These are phyloP conservation scores for Carex myosuroides DNA, from an alignment of 176 grass and related monocot species.

Conservation along the genomic window DNA sequence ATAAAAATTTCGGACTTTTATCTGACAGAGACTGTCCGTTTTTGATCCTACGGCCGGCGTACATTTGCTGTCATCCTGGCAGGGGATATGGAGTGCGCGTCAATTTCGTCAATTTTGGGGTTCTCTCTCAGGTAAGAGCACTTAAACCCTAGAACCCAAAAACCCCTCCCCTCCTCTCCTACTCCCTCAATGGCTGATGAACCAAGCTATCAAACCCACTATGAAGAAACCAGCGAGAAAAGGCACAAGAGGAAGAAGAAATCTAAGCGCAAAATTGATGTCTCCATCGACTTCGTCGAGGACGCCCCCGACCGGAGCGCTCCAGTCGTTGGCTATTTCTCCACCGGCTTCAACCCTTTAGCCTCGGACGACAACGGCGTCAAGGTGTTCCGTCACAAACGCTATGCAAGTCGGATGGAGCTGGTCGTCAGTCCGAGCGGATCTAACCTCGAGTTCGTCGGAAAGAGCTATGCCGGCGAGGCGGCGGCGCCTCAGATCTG, in stretches of 20 bases:
- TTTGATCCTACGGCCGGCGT: neutral
- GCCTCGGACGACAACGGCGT: neutral
- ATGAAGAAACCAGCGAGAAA: constrained; percentile 34
- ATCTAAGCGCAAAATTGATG: constrained; percentile 34
- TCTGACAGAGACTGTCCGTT: neutral
- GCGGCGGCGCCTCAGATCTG: constrained; percentile 50
- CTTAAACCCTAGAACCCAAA: constrained; percentile 21
- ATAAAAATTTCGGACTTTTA: too few relatives aligned
- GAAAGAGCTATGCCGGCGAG: constrained; percentile 69
- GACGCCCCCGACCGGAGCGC: constrained; percentile 21
- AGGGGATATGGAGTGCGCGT: neutral
- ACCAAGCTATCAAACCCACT: constrained; percentile 13
- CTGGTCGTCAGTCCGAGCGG: constrained; percentile 37
- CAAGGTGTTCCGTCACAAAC: constrained; percentile 36
- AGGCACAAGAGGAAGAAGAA: constrained; percentile 27
- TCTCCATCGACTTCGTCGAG: constrained; percentile 21
- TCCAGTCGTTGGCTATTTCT: constrained; percentile 74
- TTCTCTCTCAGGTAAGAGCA: neutral
- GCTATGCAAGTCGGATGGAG: constrained; percentile 45
- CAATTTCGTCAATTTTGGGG: neutral
- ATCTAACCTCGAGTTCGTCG: constrained; percentile 59
- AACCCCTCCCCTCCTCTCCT: neutral
- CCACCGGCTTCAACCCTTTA: constrained; percentile 62
- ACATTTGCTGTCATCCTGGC: neutral
- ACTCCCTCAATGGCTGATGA: neutral